A percentile compares a stretch with the other conserved stretches of the same genome.
Evolutionary conservation across 2,329 filamentous ascomycete genomes (phyloP).

Genomic region (Fusarium siculi): DNA sequence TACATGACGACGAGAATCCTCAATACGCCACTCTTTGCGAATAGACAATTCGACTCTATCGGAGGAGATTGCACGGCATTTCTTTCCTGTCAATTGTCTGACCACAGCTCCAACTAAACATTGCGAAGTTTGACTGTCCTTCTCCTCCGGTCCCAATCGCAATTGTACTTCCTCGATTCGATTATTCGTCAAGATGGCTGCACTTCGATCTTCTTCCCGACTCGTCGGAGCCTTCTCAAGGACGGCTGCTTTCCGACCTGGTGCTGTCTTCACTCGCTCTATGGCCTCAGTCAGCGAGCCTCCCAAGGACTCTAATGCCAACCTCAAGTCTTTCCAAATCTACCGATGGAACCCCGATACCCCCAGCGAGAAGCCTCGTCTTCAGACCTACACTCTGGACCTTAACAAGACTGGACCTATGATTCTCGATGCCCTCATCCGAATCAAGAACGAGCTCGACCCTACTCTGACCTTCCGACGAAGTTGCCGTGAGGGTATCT

Average conservation of each 20-base stretch:
- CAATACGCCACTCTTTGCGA: constrained; percentile 38
- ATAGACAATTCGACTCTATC: constrained; percentile 35
- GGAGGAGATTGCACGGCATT: constrained; percentile 45
- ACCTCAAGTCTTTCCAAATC: constrained; percentile 95
- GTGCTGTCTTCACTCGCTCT: constrained; percentile 59
- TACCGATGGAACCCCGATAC: constrained; percentile 98
- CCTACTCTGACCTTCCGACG: constrained; percentile 95
- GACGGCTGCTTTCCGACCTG: constrained; percentile 53
- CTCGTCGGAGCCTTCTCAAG: constrained; percentile 60
- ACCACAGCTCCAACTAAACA: constrained; percentile 28
- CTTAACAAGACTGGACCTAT: constrained; percentile 99
- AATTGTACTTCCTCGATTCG: constrained; percentile 5
- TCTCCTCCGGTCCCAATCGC: constrained; percentile 42
- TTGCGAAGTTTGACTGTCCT: constrained; percentile 41
- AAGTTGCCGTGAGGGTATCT: constrained; percentile 98
- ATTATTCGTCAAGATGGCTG: constrained; percentile 60
- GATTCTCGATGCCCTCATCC: constrained; percentile 95
- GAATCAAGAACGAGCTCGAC: constrained; percentile 99
- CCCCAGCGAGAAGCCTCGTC: constrained; percentile 90
- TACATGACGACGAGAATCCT: constrained; percentile 44
- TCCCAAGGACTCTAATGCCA: constrained; percentile 70
- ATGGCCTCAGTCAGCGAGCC: constrained; percentile 69
- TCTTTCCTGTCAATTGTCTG: constrained; percentile 44
- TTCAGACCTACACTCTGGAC: constrained; percentile 95
- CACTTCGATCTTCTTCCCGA: constrained; percentile 69